Evolutionary conservation across 2,329 filamentous ascomycete species (phyloP).

Genomic region (Aspergillus chevalieri): DNA sequence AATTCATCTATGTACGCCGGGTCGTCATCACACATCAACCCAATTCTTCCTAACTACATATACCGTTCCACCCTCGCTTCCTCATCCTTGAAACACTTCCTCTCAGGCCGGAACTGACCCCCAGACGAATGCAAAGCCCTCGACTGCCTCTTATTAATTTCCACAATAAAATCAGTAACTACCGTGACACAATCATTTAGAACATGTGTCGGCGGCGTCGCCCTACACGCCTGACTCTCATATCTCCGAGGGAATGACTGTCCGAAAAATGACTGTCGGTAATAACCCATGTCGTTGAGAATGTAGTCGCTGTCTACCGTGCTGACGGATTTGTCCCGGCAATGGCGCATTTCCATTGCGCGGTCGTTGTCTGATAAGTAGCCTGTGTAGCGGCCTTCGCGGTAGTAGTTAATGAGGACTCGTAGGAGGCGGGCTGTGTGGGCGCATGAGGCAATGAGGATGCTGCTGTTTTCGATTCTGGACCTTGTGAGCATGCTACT

Average conservation of each 20-base stretch:
- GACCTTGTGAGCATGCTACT: neutral
- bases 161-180: constrained; percentile 27
- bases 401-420: constrained; percentile 20
- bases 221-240: constrained; percentile 7
- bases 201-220: constrained; percentile 7
- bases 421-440: constrained; percentile 29
- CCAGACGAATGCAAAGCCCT: neutral
- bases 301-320: constrained; percentile 6
- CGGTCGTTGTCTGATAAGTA: constrained; percentile 18
- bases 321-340: constrained; percentile 12
- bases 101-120: neutral
- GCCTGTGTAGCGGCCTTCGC: constrained; percentile 11
- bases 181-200: constrained; percentile 17
- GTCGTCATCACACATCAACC: no score
- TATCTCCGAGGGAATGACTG: constrained; percentile 7
- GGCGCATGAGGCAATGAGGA: constrained; percentile 30
- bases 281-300: constrained; percentile 2
- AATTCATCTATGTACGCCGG: no score
- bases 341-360: constrained; percentile 10
- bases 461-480: constrained; percentile 34
- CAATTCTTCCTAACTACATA: no score
- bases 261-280: constrained; percentile 8
- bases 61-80: no score
- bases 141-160: constrained; percentile 12
- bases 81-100: no score